Evolutionary conservation across 176 grass and related monocot genomes (phyloP).

Genomic region (Phyllostachys edulis): DNA sequence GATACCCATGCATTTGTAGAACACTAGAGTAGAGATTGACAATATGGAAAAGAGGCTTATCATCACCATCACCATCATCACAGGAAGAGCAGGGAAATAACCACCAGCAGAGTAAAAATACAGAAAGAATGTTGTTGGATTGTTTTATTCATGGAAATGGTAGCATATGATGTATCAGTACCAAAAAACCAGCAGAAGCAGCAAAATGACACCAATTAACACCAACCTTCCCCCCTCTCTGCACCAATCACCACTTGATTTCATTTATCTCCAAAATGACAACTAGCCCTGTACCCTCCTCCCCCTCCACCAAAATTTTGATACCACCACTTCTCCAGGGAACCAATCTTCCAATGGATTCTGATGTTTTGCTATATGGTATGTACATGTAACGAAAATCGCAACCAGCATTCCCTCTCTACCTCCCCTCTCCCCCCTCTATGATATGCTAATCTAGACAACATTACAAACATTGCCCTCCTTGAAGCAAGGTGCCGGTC

Average conservation of each 20-base stretch:
- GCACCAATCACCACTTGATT: slow-evolving; percentile 9
- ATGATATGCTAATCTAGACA: slow-evolving; percentile 56
- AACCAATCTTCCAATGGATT: slow-evolving; percentile 57
- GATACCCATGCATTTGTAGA: neutral
- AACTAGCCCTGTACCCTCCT: slow-evolving; percentile 36
- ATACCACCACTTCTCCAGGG: slow-evolving; percentile 35
- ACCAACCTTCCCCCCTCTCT: slow-evolving; percentile 39
- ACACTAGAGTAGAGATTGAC: neutral
- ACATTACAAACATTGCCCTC: slow-evolving; percentile 55
- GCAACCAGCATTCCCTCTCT: slow-evolving; percentile 20
- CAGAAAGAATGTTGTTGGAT: slow-evolving; percentile 55
- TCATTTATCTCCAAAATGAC: slow-evolving; percentile 25
- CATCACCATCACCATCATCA: neutral
- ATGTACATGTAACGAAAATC: slow-evolving; percentile 64
- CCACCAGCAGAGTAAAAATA: slow-evolving; percentile 3
- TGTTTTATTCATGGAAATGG: slow-evolving; percentile 81
- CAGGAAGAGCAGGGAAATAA: neutral
- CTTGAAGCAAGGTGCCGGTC: slow-evolving; percentile 48
- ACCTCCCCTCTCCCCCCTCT: slow-evolving; percentile 14
- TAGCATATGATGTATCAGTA: slow-evolving; percentile 63
- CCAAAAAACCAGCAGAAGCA: slow-evolving; percentile 52
- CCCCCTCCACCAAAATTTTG: slow-evolving; percentile 35
- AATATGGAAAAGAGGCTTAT: neutral
- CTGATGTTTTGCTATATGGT: slow-evolving; percentile 48
- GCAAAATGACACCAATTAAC: slow-evolving; percentile 33